A percentile compares a stretch with the other conserved stretches of the same genome.
phyloP scores from a whole-genome alignment of 2,329 filamentous ascomycete genomes.

The Colletotrichum orbiculare region DNA sequence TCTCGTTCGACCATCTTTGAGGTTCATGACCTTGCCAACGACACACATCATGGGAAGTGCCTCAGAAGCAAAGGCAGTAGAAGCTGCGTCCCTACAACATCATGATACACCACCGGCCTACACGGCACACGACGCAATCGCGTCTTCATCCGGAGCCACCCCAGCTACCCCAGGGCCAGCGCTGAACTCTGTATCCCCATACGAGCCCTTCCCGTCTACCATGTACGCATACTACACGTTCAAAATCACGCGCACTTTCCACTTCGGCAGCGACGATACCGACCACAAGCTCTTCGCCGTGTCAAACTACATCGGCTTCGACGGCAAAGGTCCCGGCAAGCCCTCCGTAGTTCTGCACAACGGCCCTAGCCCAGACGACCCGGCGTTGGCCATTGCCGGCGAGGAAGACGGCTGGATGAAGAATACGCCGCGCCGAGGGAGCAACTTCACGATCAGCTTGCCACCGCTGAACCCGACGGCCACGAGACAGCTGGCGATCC shows the following conservation, averaged over 20 bases:
- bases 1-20: no score
- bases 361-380: constrained; percentile 2
- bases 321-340: background rate
- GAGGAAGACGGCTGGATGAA: constrained; percentile 5
- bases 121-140: no score
- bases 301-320: background rate
- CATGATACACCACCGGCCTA: no score
- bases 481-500: background rate
- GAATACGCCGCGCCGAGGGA: no score
- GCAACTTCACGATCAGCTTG: background rate
- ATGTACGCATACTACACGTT: constrained; percentile 1
- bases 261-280: constrained; percentile 5
- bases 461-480: background rate
- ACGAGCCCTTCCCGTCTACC: background rate
- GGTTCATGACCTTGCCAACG: no score
- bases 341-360: constrained; percentile 8
- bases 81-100: background rate
- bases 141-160: no score
- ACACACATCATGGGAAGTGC: no score
- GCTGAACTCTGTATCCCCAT: background rate
- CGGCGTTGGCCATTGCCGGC: background rate
- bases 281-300: constrained; percentile 15
- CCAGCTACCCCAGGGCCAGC: background rate
- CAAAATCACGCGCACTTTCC: constrained; percentile 4
- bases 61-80: no score